Evolutionary conservation across 495 filamentous ascomycete species (phyloP).

Genomic region (Neurospora sublineolata): DNA sequence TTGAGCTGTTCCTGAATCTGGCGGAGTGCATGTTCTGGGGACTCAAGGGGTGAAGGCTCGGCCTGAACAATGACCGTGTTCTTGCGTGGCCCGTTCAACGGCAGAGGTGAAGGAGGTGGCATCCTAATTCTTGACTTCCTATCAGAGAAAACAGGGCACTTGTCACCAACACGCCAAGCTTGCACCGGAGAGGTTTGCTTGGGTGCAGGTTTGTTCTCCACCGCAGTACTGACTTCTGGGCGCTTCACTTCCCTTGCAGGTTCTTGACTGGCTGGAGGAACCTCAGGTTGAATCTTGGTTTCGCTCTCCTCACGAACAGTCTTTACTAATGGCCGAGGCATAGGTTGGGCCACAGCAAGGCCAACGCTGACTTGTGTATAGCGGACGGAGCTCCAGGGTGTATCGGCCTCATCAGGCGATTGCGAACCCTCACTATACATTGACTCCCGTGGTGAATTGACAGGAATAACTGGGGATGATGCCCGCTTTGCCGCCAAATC

Average conservation of each 20-base stretch:
- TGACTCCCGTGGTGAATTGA: background rate
- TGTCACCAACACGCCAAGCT: conserved; percentile 39
- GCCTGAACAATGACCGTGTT: conserved; percentile 23
- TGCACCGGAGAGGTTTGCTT: conserved; percentile 26
- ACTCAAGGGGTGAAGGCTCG: conserved; percentile 38
- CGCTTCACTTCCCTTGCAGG: conserved; percentile 1
- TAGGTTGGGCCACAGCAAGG: conserved; percentile 11
- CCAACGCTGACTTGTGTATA: conserved; percentile 29
- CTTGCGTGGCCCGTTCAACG: conserved; percentile 25
- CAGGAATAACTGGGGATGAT: conserved; percentile 27
- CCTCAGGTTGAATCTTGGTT: background rate
- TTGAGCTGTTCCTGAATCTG: conserved; percentile 40
- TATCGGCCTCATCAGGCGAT: conserved; percentile 21
- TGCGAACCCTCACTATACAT: background rate
- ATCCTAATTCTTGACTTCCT: conserved; percentile 31
- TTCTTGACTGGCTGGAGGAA: background rate
- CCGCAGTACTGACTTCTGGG: background rate
- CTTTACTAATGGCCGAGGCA: background rate
- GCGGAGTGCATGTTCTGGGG: conserved; percentile 34
- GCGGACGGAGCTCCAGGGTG: conserved; percentile 29
- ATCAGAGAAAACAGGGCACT: conserved; percentile 42
- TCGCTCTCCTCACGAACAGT: background rate
- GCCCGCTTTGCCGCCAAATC: conserved; percentile 21
- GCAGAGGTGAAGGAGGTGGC: conserved; percentile 38
- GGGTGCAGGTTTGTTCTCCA: background rate